Base-by-base conservation (phyloP, 345 rosid species). In the Ailanthus altissimus region DNA sequence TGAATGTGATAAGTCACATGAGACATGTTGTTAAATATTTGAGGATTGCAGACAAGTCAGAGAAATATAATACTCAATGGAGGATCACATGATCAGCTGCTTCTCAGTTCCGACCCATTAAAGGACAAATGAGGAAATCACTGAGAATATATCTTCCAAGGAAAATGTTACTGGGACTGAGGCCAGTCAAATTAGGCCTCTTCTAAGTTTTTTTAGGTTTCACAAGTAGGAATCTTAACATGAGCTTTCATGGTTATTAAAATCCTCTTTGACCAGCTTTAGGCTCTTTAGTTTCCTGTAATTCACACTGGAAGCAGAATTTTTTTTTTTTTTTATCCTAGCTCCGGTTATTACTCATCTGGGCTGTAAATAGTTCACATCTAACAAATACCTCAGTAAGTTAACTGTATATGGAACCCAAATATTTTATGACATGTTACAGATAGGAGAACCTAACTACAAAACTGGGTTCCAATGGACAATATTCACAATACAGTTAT, bases 1-100 rank as follows among this genome's bases (percentile, higher is more conserved):
- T 83, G 88, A 83, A 83, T 84, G 86, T 83, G 88, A 83, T 76
- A 8, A 45, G 73, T 82, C 82, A 82, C 85, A 77, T 81, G 86
- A 83, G 75, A 70, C 70, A 80, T 74, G 74, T 67, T 73, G 74
- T 63, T 83, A 18, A 62, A 71, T 73, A 43, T 54, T 59, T 54
- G 73, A 65, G 73, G 69, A 74, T 77, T 70, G 75, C 72, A 76
- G 77, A 38, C 70, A 79, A 43, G 81, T 75, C 83, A 71, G 75
- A 76, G 63, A 77, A 66, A 50, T 77, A 81, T 66, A 59, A 62
- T 79, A 74, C 65, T 82, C 80, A 61, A 81, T 81, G 72, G 68
- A 67, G 74, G 64, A 75, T 84, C 89, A 84, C 88, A 84, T 81
- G 88, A 61, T 74, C 74, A 74, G 80, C 83, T 62, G 83, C 84